Conservation (phyloP, 2,329 filamentous ascomycete species). For the Neopestalotiopsis sp. region DNA sequence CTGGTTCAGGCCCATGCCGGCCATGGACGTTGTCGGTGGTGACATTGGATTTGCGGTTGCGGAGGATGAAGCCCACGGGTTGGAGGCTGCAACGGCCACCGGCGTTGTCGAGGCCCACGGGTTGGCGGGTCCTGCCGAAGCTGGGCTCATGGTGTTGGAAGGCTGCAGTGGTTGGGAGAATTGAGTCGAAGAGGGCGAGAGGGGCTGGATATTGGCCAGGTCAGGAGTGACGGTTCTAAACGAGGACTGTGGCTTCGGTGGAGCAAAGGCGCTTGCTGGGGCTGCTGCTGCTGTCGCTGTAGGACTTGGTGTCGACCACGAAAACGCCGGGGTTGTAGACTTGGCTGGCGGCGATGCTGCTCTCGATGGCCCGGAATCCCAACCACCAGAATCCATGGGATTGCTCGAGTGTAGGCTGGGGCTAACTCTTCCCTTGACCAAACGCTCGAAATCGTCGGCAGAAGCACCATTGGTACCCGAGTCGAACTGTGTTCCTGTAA, state of each 20-base stretch:
- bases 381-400: slow-evolving; percentile 50
- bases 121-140: slow-evolving; percentile 52
- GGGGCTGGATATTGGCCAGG: slow-evolving; percentile 56
- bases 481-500: slow-evolving; percentile 66
- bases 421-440: slow-evolving; percentile 77
- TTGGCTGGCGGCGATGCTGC: slow-evolving; percentile 38
- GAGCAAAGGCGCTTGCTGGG: slow-evolving; percentile 36
- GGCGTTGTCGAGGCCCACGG: slow-evolving; percentile 49
- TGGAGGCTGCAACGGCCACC: slow-evolving; percentile 41
- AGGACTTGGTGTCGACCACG: slow-evolving; percentile 66
- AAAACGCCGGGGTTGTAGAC: slow-evolving; percentile 56
- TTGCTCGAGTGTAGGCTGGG: slow-evolving; percentile 35
- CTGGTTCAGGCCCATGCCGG: slow-evolving; percentile 53
- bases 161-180: slow-evolving; percentile 66
- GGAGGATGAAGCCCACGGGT: slow-evolving; percentile 52
- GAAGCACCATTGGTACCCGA: slow-evolving; percentile 51
- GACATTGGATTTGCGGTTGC: slow-evolving; percentile 38
- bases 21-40: slow-evolving; percentile 45
- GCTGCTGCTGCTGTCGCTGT: slow-evolving; percentile 36
- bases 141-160: slow-evolving; percentile 29
- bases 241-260: slow-evolving; percentile 41
- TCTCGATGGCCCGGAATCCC: slow-evolving; percentile 47
- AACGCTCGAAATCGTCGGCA: slow-evolving; percentile 81
- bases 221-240: slow-evolving; percentile 67
- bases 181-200: slow-evolving; percentile 65